Base-by-base conservation (phyloP, 495 filamentous ascomycete genomes). In the Xanthoparmelia taractica region DNA sequence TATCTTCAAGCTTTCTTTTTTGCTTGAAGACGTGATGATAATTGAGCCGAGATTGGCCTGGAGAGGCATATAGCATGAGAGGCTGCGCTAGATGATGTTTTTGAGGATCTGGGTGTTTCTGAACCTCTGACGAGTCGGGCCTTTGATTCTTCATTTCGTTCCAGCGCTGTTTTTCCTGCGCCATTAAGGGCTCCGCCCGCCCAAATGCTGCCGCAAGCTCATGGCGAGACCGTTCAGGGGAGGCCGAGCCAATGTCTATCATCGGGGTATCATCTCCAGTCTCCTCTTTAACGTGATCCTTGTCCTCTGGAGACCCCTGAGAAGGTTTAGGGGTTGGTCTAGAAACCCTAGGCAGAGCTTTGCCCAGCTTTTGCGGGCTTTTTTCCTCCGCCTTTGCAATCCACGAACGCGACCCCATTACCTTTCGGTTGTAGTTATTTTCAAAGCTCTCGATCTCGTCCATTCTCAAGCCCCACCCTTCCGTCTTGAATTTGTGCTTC, bases 21-120 rank as follows among this genome's bases (percentile, higher is more conserved):
- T 96, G 90, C 64, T 90, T 93, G 73, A 94, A 98, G 4, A 97
- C 79, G 70, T 95, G 87, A 52, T 88, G 85, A 87, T 89, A 94
- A 69, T 89, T 91, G 40, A 94, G 70, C 63, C 81, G 65, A n/a
- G 65, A 34, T 4, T 63, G 55, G 10, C 64, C 66, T 20, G 66
- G 54, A 27, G 50, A 45, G 40, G 45, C 20, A 54, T 56, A 59
- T 18, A 65, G 20, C 34, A 70, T 54, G 8, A 68, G 63, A 50
- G 66, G 20, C 18, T 59, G 61, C 25, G 34, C 37, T 8, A 23
- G 31, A 57, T 33, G 37, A 23, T 18, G 38, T 20, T 57, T 41
- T 23, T 37, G 41, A 34, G 31, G 58, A 25, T 18, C 23, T 63
- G 37, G 23, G 8, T 20, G 1, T 43, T 31, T 33, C 23, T 40